Conservation (phyloP, 202 grass and related monocot genomes). For the Alloteropsis angusta region DNA sequence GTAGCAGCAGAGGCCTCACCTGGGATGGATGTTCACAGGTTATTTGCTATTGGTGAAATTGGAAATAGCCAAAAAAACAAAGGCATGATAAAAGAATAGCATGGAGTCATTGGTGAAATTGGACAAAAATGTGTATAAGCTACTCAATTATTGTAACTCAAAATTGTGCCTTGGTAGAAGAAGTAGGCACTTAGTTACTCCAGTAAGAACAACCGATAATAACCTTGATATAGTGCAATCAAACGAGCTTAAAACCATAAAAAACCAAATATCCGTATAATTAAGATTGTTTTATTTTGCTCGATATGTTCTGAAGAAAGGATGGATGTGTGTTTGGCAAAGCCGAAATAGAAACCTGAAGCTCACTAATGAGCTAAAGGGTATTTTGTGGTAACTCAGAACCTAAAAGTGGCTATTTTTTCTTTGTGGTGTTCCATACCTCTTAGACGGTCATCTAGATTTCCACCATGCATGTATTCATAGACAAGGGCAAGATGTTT, state of each 20-base stretch:
- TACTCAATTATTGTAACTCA: not conserved
- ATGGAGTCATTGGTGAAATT: not conserved
- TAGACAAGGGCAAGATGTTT: constrained; percentile 58
- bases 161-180: not conserved
- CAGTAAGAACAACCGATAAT: not conserved
- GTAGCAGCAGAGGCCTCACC: constrained; percentile 15
- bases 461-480: constrained; percentile 55
- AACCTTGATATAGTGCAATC: not conserved
- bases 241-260: not conserved
- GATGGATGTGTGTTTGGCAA: not conserved
- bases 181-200: not conserved
- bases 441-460: constrained; percentile 44
- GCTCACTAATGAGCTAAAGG: not conserved
- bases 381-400: not conserved
- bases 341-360: not conserved
- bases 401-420: not conserved
- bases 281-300: not conserved
- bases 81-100: not conserved
- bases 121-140: not conserved
- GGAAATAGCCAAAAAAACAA: not conserved
- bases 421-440: constrained; percentile 6
- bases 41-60: not conserved
- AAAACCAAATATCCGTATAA: not conserved
- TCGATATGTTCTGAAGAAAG: not conserved
- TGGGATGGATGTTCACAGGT: constrained; percentile 15